A percentile compares a stretch with the other conserved stretches of the same genome.
These are phyloP conservation scores for Sclerotinia glacialis DNA, from an alignment of 2,329 filamentous ascomycete genomes.

Conservation along the genomic window DNA sequence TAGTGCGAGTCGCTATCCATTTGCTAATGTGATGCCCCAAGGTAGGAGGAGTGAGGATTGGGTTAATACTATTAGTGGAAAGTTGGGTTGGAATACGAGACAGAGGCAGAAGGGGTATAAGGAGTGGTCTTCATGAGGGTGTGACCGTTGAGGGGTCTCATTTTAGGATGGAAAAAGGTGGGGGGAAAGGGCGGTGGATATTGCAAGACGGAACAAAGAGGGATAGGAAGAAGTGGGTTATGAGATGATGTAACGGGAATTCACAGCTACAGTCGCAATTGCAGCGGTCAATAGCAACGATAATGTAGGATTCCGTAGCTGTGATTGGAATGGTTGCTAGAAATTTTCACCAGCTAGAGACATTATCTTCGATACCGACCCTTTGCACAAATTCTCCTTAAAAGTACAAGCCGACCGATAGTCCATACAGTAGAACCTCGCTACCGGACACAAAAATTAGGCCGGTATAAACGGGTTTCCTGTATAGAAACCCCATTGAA, in stretches of 20 bases:
- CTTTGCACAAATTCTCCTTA: background rate
- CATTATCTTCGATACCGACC: background rate
- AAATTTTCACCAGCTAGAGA: background rate
- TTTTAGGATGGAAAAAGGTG: background rate
- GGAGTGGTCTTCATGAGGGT: constrained; percentile 35
- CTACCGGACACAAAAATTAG: too few species aligned
- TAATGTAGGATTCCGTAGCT: background rate
- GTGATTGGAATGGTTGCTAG: background rate
- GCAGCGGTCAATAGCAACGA: background rate
- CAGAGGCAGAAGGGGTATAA: constrained; percentile 69
- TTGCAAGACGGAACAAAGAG: background rate
- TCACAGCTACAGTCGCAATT: too few species aligned
- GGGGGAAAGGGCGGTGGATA: background rate
- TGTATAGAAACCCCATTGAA: too few species aligned
- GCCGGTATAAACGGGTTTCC: too few species aligned
- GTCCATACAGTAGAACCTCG: too few species aligned
- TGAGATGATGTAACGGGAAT: background rate
- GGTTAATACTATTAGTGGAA: constrained; percentile 77
- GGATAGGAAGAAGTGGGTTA: background rate
- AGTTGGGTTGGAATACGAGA: constrained; percentile 77
- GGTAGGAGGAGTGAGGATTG: constrained; percentile 72
- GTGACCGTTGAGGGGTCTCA: background rate
- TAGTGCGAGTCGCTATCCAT: constrained; percentile 75
- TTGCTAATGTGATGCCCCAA: constrained; percentile 70
- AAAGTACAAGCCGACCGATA: too few species aligned